A percentile compares a stretch with the other conserved stretches of the same genome.
These are phyloP conservation scores for Salix arbutifolia DNA, from an alignment of 345 rosid genomes.

Conservation along the genomic window DNA sequence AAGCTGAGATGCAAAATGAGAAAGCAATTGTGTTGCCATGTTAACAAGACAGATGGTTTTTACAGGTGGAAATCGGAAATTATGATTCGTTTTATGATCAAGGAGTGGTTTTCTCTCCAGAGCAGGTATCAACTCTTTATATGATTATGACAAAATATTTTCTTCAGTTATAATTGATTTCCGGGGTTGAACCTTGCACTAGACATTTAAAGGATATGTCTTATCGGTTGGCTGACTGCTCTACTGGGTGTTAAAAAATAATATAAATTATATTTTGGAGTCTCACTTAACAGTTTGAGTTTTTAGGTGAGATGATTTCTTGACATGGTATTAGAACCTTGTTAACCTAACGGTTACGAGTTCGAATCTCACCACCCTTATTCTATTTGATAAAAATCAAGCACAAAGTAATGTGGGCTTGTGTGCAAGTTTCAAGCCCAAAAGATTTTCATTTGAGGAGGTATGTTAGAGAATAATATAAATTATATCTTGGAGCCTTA, in stretches of 20 bases:
- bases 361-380: no score
- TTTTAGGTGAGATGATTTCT: no score
- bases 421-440: no score
- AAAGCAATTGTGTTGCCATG: not conserved
- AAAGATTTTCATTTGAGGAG: no score
- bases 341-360: rapidly evolving
- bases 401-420: no score
- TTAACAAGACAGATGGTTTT: not conserved
- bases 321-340: rapidly evolving
- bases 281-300: no score
- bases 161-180: not conserved
- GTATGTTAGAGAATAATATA: no score
- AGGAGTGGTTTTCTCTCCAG: constrained; percentile 43
- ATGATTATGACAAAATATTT: not conserved
- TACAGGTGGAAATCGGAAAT: constrained; percentile 66
- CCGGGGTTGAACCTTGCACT: not conserved
- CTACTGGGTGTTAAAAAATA: no score
- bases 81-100: constrained; percentile 56
- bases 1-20: constrained; percentile 1
- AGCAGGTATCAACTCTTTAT: constrained; percentile 40
- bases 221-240: no score
- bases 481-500: rapidly evolving
- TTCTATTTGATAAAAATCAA: no score
- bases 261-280: no score
- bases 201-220: no score